These are phyloP conservation scores for Colletotrichum sp. DNA, from an alignment of 2,329 filamentous ascomycete genomes.

Conservation along the genomic window DNA sequence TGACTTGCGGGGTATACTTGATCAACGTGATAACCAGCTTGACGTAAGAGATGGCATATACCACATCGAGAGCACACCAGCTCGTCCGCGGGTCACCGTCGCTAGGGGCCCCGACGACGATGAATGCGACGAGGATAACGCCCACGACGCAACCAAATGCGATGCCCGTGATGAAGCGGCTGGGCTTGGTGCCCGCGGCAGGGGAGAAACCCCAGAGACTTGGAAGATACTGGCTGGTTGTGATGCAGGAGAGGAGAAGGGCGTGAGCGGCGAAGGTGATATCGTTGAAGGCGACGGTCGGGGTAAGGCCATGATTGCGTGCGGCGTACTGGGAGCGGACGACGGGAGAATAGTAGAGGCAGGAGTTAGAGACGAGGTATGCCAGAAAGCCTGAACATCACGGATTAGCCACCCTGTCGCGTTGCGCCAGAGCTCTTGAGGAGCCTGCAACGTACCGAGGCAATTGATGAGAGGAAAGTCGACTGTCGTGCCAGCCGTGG, in stretches of 20 bases:
- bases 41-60: constrained; percentile 79
- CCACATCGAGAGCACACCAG: constrained; percentile 69
- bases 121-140: constrained; percentile 55
- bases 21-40: constrained; percentile 88
- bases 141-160: constrained; percentile 71
- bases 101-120: constrained; percentile 45
- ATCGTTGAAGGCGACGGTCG: constrained; percentile 90
- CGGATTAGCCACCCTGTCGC: not conserved
- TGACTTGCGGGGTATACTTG: constrained; percentile 90
- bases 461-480: constrained; percentile 84
- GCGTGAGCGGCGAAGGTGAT: constrained; percentile 87
- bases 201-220: constrained; percentile 80
- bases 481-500: constrained; percentile 83
- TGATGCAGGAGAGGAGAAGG: constrained; percentile 71
- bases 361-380: constrained; percentile 76
- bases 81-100: constrained; percentile 44
- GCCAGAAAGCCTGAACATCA: constrained; percentile 67
- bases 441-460: constrained; percentile 48
- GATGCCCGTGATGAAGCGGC: constrained; percentile 70
- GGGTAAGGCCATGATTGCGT: constrained; percentile 75
- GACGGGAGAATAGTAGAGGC: constrained; percentile 79
- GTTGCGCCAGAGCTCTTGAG: not conserved
- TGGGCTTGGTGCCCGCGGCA: constrained; percentile 59
- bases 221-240: constrained; percentile 79
- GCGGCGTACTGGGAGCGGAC: constrained; percentile 85